Evolutionary conservation across 179 eudicot genomes (phyloP), one percentile per base, ranked within the genome.

Genomic region (Camellia oleifera): DNA sequence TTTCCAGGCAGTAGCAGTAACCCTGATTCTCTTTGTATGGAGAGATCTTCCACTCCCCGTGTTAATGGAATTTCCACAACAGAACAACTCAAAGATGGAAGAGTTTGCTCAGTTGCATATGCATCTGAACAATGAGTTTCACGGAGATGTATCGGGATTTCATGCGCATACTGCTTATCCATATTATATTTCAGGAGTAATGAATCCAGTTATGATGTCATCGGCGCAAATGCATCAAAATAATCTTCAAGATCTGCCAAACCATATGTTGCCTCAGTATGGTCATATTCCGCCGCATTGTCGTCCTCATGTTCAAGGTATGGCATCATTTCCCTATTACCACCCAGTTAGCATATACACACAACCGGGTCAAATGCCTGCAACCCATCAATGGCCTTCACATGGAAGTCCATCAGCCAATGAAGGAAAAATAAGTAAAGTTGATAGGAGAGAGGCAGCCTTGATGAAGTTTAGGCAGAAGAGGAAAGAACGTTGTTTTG

Each of bases 391-490:
- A 79, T 88, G 93, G 94, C 87, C 90, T 14, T 66, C 91, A 2
- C 83, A 82, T 78, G 92, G 92, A 56, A 89, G 81, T 75, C 84
- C 91, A 20, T 67, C 88, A 45, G 82, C 89, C 10, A 56, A 64
- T 74, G 97, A 89, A 80, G 77, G 77, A 45, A 87, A 87, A 76
- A 17, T 69, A 15, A 79, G 80, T 82, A 90, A 88, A 83, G 87
- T 94, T 69, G 95, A 92, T 72, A 90, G 98, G 75, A 92, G 99
- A 83, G 97, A 94, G 87, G 97, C 94, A 1, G 99, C 99, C 13
- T 75, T 97, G 87, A 79, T 90, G 54, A 97, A 97, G 84, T 97
- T 97, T 69, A 90, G 97, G 88, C 98, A 94, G 86, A 97, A 97
- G 84, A 87, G 99, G 73, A 90, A 94, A 77, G 94, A 97, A 71